These are phyloP conservation scores for Cardiosporidium cionae DNA, from an alignment of 169 alveolate species.

Conservation along the genomic window DNA sequence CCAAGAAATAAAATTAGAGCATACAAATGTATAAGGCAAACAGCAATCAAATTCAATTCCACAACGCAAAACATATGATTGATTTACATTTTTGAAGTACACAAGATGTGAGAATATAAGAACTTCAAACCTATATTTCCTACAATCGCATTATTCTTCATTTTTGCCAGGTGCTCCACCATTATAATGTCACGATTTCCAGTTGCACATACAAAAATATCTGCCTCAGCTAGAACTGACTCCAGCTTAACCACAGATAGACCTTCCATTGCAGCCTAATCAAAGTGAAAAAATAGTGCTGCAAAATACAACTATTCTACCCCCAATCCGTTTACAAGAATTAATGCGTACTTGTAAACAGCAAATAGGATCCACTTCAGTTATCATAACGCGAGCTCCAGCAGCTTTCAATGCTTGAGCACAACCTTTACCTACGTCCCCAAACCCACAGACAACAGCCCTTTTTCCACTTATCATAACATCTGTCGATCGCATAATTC, in stretches of 20 bases:
- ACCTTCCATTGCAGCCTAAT: slow-evolving; percentile 88
- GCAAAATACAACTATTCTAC: too few relatives aligned
- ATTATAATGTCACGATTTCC: slow-evolving; percentile 90
- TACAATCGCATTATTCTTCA: slow-evolving; percentile 94
- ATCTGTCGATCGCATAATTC: slow-evolving; percentile 94
- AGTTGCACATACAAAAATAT: slow-evolving; percentile 90
- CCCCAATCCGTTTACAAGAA: background rate
- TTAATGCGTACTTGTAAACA: slow-evolving; percentile 80
- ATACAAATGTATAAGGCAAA: background rate
- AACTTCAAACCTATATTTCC: slow-evolving; percentile 67
- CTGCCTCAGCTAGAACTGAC: slow-evolving; percentile 81
- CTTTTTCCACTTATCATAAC: slow-evolving; percentile 95
- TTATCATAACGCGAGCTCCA: slow-evolving; percentile 92
- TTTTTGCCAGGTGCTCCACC: slow-evolving; percentile 83
- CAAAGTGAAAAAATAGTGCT: background rate
- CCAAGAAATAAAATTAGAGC: background rate
- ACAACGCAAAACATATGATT: too few relatives aligned
- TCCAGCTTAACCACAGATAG: slow-evolving; percentile 83
- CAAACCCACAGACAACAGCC: slow-evolving; percentile 92
- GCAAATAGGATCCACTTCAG: slow-evolving; percentile 98
- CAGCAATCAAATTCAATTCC: too few relatives aligned
- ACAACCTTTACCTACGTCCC: slow-evolving; percentile 98
- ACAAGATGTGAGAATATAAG: too few relatives aligned
- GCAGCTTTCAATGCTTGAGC: slow-evolving; percentile 92
- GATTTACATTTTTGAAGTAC: too few relatives aligned